Percentiles rank a stretch among this genome's conserved stretches.
Evolutionary conservation across 2,329 filamentous ascomycete species (phyloP).

Genomic region (Exophiala phaeomuriformis): DNA sequence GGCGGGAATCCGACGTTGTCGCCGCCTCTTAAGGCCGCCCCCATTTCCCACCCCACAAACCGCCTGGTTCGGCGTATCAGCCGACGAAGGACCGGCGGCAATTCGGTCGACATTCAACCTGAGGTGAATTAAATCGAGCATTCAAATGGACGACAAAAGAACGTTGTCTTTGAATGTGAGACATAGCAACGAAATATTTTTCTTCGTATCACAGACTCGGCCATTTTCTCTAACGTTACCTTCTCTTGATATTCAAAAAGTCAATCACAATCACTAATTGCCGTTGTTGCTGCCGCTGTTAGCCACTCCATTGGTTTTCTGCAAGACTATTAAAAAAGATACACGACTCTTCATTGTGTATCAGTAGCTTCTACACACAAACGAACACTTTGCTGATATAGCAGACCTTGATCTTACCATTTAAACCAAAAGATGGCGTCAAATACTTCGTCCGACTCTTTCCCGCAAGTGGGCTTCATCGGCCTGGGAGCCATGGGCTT

Average conservation of each 20-base stretch:
- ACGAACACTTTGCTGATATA: too few species aligned
- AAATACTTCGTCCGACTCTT: slow-evolving; percentile 30
- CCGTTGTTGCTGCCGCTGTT: too few species aligned
- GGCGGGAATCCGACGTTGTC: neutral
- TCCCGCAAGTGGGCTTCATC: slow-evolving; percentile 56
- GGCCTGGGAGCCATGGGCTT: slow-evolving; percentile 77
- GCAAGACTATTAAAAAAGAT: too few species aligned
- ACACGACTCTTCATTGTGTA: too few species aligned
- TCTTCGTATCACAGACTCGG: neutral
- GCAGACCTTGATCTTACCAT: neutral
- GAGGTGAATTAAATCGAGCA: neutral
- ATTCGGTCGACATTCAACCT: neutral
- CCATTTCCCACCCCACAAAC: neutral
- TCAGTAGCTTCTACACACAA: too few species aligned
- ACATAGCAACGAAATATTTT: neutral
- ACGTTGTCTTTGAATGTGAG: neutral
- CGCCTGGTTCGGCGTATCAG: neutral
- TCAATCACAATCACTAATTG: too few species aligned
- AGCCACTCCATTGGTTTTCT: too few species aligned
- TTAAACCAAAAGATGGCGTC: slow-evolving; percentile 2
- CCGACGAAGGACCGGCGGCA: neutral
- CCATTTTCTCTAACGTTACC: neutral
- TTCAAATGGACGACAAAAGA: neutral
- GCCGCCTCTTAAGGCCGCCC: neutral
- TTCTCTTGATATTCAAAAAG: too few species aligned